Evolutionary conservation across 768 basidiomycete species (phyloP).

Genomic region (Suillus decipiens): DNA sequence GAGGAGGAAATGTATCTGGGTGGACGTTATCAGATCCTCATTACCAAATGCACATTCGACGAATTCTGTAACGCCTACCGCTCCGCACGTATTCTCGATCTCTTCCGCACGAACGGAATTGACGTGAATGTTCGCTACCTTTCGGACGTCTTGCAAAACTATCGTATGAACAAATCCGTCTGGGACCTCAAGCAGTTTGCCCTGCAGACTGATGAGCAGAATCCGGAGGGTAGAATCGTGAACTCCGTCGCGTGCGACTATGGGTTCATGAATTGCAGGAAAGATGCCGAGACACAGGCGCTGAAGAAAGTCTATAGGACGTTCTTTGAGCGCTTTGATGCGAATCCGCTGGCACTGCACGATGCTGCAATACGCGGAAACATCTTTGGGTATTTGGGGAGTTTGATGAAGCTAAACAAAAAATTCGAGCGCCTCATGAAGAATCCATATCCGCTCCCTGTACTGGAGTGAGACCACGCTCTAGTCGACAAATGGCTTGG

Average conservation of each 20-base stretch:
- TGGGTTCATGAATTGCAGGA: conserved; percentile 19
- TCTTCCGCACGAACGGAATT: conserved; percentile 12
- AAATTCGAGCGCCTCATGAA: conserved; percentile 32
- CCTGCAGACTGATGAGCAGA: background rate
- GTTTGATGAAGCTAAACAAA: conserved; percentile 25
- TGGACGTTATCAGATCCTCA: conserved; percentile 5
- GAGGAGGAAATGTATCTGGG: conserved; percentile 11
- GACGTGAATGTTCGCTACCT: background rate
- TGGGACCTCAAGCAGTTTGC: conserved; percentile 16
- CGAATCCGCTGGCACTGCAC: conserved; percentile 37
- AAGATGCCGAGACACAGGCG: conserved; percentile 12
- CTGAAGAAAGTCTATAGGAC: conserved; percentile 35
- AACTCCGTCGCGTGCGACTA: conserved; percentile 14
- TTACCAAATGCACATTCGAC: conserved; percentile 15
- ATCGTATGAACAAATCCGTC: conserved; percentile 12
- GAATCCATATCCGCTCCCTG: conserved; percentile 28
- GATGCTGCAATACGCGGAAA: conserved; percentile 35
- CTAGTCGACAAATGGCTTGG: background rate
- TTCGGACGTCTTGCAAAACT: conserved; percentile 6
- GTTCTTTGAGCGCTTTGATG: conserved; percentile 29
- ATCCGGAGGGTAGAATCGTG: background rate
- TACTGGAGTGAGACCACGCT: background rate
- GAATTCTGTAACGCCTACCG: conserved; percentile 15
- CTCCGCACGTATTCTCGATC: conserved; percentile 6
- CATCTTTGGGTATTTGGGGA: conserved; percentile 29